Conservation (phyloP, 495 filamentous ascomycete genomes). For the Entonaema liquescens region DNA sequence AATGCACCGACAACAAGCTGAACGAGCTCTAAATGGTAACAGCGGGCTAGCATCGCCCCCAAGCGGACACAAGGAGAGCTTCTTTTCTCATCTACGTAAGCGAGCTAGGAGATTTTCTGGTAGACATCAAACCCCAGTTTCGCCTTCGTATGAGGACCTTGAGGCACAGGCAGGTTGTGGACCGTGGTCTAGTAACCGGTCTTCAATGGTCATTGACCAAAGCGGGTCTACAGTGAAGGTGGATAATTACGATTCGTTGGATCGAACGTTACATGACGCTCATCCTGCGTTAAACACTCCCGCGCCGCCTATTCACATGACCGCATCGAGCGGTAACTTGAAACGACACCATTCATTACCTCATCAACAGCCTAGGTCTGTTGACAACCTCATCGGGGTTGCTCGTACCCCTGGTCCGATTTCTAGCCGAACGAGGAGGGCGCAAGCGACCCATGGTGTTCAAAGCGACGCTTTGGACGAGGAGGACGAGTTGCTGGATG, state of each 20-base stretch:
- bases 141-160: slow-evolving; percentile 73
- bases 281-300: slow-evolving; percentile 70
- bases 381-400: slow-evolving; percentile 67
- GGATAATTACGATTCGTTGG: slow-evolving; percentile 74
- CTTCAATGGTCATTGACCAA: slow-evolving; percentile 82
- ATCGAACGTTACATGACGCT: slow-evolving; percentile 78
- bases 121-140: slow-evolving; percentile 78
- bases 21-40: slow-evolving; percentile 87
- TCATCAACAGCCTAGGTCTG: slow-evolving; percentile 69
- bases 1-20: slow-evolving; percentile 87
- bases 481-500: slow-evolving; percentile 93
- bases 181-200: slow-evolving; percentile 84
- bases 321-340: slow-evolving; percentile 61
- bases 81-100: slow-evolving; percentile 97
- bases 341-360: slow-evolving; percentile 81
- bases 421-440: slow-evolving; percentile 84
- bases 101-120: slow-evolving; percentile 92
- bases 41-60: slow-evolving; percentile 69
- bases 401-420: slow-evolving; percentile 67
- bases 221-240: slow-evolving; percentile 62
- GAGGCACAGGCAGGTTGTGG: slow-evolving; percentile 92
- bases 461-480: slow-evolving; percentile 95
- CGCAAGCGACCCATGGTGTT: slow-evolving; percentile 77
- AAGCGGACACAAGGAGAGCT: slow-evolving; percentile 85
- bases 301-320: slow-evolving; percentile 60